Conservation (phyloP, 2,329 filamentous ascomycete species). For the Pyrenochaeta sp. region DNA sequence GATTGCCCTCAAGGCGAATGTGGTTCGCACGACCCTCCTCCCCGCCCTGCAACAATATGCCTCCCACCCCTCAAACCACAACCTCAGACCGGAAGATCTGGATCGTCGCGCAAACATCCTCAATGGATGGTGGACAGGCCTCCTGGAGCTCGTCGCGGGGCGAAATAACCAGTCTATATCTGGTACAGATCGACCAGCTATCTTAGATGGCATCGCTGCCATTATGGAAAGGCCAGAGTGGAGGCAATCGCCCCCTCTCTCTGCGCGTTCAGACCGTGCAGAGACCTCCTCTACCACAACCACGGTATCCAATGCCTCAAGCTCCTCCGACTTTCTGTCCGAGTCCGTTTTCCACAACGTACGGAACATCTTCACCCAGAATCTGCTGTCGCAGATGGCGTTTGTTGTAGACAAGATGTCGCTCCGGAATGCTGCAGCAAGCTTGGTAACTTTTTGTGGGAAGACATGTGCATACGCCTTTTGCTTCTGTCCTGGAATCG, state of each 20-base stretch:
- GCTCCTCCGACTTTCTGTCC: slow-evolving; percentile 72
- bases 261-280: slow-evolving; percentile 67
- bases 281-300: slow-evolving; percentile 55
- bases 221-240: slow-evolving; percentile 92
- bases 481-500: slow-evolving; percentile 87
- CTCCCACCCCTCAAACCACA: slow-evolving; percentile 71
- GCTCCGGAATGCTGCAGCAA: slow-evolving; percentile 72
- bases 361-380: slow-evolving; percentile 83
- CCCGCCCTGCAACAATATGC: slow-evolving; percentile 79
- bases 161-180: slow-evolving; percentile 78
- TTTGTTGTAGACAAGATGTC: slow-evolving; percentile 92
- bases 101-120: slow-evolving; percentile 81
- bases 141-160: slow-evolving; percentile 83
- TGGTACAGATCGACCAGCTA: slow-evolving; percentile 81
- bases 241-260: slow-evolving; percentile 76
- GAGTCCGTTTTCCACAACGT: slow-evolving; percentile 88
- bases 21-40: slow-evolving; percentile 75
- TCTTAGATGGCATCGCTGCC: slow-evolving; percentile 79
- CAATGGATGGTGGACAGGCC: slow-evolving; percentile 88
- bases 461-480: slow-evolving; percentile 93
- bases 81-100: slow-evolving; percentile 78
- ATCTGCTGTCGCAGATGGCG: slow-evolving; percentile 81
- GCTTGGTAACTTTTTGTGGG: slow-evolving; percentile 80
- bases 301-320: slow-evolving; percentile 67
- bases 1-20: slow-evolving; percentile 75